Conservation (phyloP, 495 filamentous ascomycete species). For the Xylaria telfairii region DNA sequence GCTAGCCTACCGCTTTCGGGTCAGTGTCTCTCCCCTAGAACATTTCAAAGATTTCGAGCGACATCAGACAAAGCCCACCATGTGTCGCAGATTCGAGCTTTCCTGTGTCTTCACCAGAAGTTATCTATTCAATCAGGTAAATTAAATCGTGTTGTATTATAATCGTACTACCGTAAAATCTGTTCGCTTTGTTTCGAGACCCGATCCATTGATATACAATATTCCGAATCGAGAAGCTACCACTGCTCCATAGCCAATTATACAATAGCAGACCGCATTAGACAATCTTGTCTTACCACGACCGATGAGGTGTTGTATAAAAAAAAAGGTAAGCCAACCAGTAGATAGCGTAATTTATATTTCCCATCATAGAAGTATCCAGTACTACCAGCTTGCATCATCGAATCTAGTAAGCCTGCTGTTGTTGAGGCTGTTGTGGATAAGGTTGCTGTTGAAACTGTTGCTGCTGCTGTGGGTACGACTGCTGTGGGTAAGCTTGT, state of each 20-base stretch:
- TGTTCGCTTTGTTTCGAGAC: constrained; percentile 6
- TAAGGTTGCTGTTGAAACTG: neutral
- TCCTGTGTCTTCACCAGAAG: neutral
- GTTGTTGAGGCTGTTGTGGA: constrained; percentile 15
- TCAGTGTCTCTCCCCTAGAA: constrained; percentile 7
- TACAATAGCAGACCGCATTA: neutral
- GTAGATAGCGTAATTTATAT: too few species aligned
- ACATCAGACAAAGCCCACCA: constrained; percentile 17
- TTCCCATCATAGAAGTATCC: neutral
- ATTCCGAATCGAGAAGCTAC: neutral
- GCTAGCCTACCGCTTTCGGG: constrained; percentile 34
- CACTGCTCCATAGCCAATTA: neutral
- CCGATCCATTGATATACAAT: neutral
- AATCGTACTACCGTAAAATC: constrained; percentile 4
- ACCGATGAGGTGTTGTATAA: neutral
- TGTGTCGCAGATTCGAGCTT: neutral
- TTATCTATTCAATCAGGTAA: neutral
- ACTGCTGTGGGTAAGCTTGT: constrained; percentile 8
- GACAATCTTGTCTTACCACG: constrained; percentile 3
- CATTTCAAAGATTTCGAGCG: neutral
- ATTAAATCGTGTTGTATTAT: constrained; percentile 10
- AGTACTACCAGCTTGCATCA: neutral
- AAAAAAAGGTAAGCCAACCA: neutral
- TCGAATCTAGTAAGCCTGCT: neutral
- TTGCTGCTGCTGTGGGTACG: neutral